phyloP scores from a whole-genome alignment of 1,284 basidiomycete species.

The Papiliotrema nemorosa region DNA sequence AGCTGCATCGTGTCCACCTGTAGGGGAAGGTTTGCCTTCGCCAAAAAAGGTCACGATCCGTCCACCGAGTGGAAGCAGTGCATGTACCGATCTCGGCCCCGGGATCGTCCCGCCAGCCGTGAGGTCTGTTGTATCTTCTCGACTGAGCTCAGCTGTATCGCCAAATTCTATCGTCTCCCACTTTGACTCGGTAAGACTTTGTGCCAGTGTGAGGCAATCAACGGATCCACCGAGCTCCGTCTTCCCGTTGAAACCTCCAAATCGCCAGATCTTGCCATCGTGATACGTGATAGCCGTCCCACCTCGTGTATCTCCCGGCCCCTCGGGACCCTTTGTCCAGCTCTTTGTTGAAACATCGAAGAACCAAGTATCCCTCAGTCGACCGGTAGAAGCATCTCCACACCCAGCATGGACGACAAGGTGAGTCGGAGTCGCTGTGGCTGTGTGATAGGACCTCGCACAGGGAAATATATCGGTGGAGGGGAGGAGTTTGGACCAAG shows the following conservation, averaged over 20 bases:
- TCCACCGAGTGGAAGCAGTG: constrained; percentile 13
- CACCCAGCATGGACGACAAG: constrained; percentile 33
- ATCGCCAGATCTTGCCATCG: constrained; percentile 20
- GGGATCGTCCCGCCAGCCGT: constrained; percentile 6
- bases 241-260: constrained; percentile 32
- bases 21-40: constrained; percentile 30
- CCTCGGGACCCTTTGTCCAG: constrained; percentile 22
- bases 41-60: constrained; percentile 20
- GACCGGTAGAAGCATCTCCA: constrained; percentile 15
- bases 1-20: constrained; percentile 32
- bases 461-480: constrained; percentile 6
- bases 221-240: constrained; percentile 30
- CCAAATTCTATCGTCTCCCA: constrained; percentile 11
- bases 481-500: constrained; percentile 17
- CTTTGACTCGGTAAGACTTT: background rate
- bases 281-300: constrained; percentile 19
- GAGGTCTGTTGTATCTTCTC: constrained; percentile 6
- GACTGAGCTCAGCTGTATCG: constrained; percentile 9
- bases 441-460: constrained; percentile 23
- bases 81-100: constrained; percentile 22
- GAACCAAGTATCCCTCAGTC: constrained; percentile 27
- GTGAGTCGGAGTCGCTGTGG: constrained; percentile 5
- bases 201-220: constrained; percentile 13
- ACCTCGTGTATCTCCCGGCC: constrained; percentile 23
- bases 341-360: constrained; percentile 12